phyloP scores from a whole-genome alignment of 2,329 filamentous ascomycete species.

The Taxawa tesnikishii region DNA sequence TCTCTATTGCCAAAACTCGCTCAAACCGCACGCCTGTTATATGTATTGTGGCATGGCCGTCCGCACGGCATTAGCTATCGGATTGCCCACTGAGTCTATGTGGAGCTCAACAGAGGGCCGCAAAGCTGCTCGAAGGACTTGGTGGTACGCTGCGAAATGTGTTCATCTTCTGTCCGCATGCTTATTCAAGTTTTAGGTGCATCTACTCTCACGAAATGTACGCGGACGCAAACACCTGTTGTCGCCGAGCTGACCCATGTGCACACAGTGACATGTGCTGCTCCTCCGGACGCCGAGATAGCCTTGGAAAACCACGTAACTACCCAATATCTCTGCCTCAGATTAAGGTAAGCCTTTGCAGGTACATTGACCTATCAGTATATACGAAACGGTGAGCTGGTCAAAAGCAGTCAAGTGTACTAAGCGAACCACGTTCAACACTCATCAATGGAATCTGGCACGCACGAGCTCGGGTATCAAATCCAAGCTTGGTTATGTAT shows the following conservation, averaged over 20 bases:
- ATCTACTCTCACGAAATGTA: too few relatives aligned
- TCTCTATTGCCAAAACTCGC: slow-evolving; percentile 10
- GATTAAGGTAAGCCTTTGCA: slow-evolving; percentile 2
- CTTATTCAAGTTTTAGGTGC: too few relatives aligned
- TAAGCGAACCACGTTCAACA: too few relatives aligned
- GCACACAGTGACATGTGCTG: slow-evolving; percentile 20
- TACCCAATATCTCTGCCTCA: slow-evolving; percentile 12
- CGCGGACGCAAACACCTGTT: too few relatives aligned
- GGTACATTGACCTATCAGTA: too few relatives aligned
- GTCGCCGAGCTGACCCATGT: too few relatives aligned
- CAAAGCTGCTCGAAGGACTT: slow-evolving; percentile 5
- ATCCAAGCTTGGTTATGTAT: too few relatives aligned
- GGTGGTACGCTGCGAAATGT: slow-evolving; percentile 7
- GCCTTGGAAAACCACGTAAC: slow-evolving; percentile 16
- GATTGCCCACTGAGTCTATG: slow-evolving; percentile 6
- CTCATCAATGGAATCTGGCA: too few relatives aligned
- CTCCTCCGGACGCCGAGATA: slow-evolving; percentile 17
- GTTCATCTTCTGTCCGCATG: too few relatives aligned
- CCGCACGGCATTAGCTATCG: slow-evolving; percentile 9
- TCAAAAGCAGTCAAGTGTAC: too few relatives aligned
- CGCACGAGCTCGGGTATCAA: too few relatives aligned
- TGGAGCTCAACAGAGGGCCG: slow-evolving; percentile 1
- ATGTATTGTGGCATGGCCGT: slow-evolving; percentile 10
- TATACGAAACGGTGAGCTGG: too few relatives aligned
- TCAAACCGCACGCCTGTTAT: slow-evolving; percentile 11